Evolutionary conservation across 2,329 filamentous ascomycete species (phyloP), one percentile per base, ranked within the genome.

Genomic region (Claviceps humidiphila): DNA sequence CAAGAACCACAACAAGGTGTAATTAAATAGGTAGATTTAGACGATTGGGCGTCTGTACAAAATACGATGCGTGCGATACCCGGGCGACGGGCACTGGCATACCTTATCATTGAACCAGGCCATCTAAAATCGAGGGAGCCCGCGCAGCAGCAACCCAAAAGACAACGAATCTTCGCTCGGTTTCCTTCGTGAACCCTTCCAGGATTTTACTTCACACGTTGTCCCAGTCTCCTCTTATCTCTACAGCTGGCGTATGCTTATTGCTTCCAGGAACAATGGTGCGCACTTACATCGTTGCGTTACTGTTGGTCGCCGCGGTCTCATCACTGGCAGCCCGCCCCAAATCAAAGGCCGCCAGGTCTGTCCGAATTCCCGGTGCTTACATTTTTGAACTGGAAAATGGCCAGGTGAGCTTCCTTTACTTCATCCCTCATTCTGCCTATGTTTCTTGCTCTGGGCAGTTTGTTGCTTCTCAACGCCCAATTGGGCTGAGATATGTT

Each of bases 311-410:
- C 16, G 52, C 54, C 9, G 54, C 55, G 17, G 51, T 53, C 34
- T 55, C 55, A 11, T 46, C 53, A 40, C 42, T 56, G 20, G 53
- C 54, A 11, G 49, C 26, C 26, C 8, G 26, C 26, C 8, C 8
- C 8, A 9, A 7, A 30, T 30, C 26, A 30, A 30, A 30, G 26
- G 26, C 3, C 8, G 49, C 30, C 40, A 49, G 22, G 17, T 42
- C 39, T 1, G 4, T 52, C 41, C 51, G 60, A 14, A 55, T 61
- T 20, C 57, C 54, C 2, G 58, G 59, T 22, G 59, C 56, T 14
- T 61, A 52, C 41, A 59, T 59, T n/a, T 52, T 58, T 37, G 58
- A 62, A 63, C 45, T 58, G 4, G 39, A 49, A 9, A 30, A 53
- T 2, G 55, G 51, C 16, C 41, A 55, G 37, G 56, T 56, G 17